Percentiles rank a stretch among this genome's conserved stretches.
Evolutionary conservation across 306 rosid genomes (phyloP).

Genomic region (Prunus armeniaca): DNA sequence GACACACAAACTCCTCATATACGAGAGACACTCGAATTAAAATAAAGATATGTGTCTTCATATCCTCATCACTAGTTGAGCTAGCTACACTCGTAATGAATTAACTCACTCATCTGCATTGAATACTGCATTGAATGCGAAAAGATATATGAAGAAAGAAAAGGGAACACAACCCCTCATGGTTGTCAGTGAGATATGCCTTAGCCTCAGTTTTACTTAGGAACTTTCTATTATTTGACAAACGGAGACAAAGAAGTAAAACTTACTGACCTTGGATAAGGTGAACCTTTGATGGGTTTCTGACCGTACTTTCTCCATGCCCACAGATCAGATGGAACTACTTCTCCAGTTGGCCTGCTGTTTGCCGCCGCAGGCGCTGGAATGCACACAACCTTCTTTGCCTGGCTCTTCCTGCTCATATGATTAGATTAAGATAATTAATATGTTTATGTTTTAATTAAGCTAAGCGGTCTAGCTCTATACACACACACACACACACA

Average conservation of each 20-base stretch:
- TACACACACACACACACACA: too few species aligned
- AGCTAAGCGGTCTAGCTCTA: too few species aligned
- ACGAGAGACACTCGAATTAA: neutral
- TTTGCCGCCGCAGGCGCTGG: slow-evolving; percentile 92
- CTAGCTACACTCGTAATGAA: neutral
- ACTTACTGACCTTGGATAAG: slow-evolving; percentile 73
- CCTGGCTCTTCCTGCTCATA: slow-evolving; percentile 68
- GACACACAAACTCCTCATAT: neutral
- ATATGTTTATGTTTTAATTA: neutral
- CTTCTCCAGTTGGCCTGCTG: slow-evolving; percentile 88
- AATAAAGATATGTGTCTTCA: neutral
- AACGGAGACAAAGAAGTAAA: neutral
- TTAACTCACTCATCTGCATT: neutral
- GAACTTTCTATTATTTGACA: slow-evolving; percentile 14
- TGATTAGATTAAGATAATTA: neutral
- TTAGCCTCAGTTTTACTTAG: slow-evolving; percentile 2
- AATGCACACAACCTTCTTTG: slow-evolving; percentile 84
- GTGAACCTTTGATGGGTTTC: slow-evolving; percentile 98
- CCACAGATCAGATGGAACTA: slow-evolving; percentile 98
- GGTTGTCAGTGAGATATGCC: slow-evolving; percentile 21
- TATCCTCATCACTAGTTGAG: too few species aligned
- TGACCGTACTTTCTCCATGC: slow-evolving; percentile 99
- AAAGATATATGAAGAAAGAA: neutral
- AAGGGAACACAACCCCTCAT: neutral
- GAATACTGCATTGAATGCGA: neutral